phyloP scores from a whole-genome alignment of 306 rosid genomes.

The Glycine tomentella region DNA sequence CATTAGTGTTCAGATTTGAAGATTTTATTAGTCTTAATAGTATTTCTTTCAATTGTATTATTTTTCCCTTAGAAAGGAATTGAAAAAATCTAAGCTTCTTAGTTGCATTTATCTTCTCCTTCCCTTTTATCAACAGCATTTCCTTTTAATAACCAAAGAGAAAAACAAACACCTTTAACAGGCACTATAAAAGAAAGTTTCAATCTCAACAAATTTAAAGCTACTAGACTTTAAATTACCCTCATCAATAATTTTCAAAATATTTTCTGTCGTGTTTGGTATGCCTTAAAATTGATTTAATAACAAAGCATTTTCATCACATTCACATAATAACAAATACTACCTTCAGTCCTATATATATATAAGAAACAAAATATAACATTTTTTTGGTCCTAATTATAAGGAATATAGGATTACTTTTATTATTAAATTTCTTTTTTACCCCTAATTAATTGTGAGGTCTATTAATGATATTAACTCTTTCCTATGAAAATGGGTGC shows the following conservation, averaged over 20 bases:
- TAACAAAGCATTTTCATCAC: not conserved
- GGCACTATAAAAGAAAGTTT: constrained; percentile 1
- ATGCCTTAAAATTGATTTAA: not conserved
- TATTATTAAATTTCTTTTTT: no score
- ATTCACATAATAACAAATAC: not conserved
- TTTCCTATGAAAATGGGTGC: no score
- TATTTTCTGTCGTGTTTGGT: no score
- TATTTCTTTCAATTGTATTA: not conserved
- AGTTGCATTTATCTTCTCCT: not conserved
- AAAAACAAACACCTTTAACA: not conserved
- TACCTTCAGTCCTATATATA: no score
- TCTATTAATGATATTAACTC: no score
- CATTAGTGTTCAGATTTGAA: not conserved
- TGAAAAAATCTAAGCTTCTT: not conserved
- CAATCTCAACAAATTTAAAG: constrained; percentile 6
- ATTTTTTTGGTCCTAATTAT: no score
- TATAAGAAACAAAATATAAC: no score
- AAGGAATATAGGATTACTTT: no score
- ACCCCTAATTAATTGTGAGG: no score
- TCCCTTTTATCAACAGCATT: not conserved
- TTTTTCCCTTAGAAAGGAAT: not conserved
- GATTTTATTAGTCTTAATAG: not conserved
- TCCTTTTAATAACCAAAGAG: constrained; percentile 12
- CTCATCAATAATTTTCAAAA: no score
- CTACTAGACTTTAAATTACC: no score